Evolutionary conservation across 805 yeast genomes (phyloP).

Genomic region (Candida easanensis): DNA sequence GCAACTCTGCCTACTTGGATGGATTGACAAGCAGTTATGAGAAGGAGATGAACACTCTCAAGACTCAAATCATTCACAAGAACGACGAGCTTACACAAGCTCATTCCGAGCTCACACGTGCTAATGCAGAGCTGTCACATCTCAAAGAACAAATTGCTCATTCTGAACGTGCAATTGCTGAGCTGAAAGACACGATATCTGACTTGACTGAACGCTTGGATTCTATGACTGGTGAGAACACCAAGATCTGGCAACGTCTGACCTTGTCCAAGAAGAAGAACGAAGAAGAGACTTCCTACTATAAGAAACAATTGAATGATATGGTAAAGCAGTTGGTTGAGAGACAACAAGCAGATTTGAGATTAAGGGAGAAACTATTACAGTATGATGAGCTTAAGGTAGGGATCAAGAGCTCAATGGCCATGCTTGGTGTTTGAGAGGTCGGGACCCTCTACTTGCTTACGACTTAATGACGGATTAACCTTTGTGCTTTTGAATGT

Average conservation of each 20-base stretch:
- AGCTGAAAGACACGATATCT: slow-evolving; percentile 1
- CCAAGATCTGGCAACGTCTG: slow-evolving; percentile 7
- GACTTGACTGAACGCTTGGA: slow-evolving; percentile 2
- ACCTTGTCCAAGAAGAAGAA: slow-evolving; percentile 8
- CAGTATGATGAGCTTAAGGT: slow-evolving; percentile 10
- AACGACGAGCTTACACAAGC: slow-evolving; percentile 9
- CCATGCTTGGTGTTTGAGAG: background rate
- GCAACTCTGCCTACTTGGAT: slow-evolving; percentile 4
- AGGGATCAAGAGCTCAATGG: background rate
- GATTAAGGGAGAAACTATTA: slow-evolving; percentile 20
- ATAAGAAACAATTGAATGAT: slow-evolving; percentile 15
- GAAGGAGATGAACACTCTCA: slow-evolving; percentile 13
- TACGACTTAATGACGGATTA: background rate
- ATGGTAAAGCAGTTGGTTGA: slow-evolving; percentile 16
- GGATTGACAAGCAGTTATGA: slow-evolving; percentile 10
- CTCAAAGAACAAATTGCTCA: background rate
- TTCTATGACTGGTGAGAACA: slow-evolving; percentile 1
- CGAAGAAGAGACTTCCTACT: slow-evolving; percentile 15
- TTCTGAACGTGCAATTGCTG: background rate
- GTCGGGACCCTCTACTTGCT: too few species aligned
- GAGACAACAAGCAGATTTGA: slow-evolving; percentile 20
- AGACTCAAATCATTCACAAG: slow-evolving; percentile 6
- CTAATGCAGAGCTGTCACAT: background rate
- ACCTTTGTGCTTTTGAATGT: background rate
- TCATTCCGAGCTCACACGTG: slow-evolving; percentile 2